phyloP scores from a whole-genome alignment of 164 flowering plant species.

The Santalum album region DNA sequence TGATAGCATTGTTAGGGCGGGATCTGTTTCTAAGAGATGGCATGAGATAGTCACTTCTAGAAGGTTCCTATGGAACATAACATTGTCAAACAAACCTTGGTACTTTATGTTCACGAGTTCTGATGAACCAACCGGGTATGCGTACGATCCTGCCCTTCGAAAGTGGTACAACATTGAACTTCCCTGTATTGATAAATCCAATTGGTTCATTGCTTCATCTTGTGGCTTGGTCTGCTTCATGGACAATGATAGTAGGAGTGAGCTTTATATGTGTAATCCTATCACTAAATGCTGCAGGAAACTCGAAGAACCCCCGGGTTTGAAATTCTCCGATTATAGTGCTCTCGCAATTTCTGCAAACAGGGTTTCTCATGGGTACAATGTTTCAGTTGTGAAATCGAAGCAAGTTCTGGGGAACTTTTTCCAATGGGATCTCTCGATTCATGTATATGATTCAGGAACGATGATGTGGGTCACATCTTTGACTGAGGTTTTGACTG shows the following conservation, averaged over 20 bases:
- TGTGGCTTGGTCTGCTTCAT: slow-evolving; percentile 79
- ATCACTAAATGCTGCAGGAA: slow-evolving; percentile 44
- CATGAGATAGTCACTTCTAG: slow-evolving; percentile 54
- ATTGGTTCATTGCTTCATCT: slow-evolving; percentile 70
- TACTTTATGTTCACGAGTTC: slow-evolving; percentile 88
- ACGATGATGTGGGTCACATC: slow-evolving; percentile 57
- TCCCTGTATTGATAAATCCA: slow-evolving; percentile 54
- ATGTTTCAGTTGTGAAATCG: slow-evolving; percentile 59
- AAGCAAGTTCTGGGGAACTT: slow-evolving; percentile 75
- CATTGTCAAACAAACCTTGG: slow-evolving; percentile 72
- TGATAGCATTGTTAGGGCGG: slow-evolving; percentile 73
- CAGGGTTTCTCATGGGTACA: slow-evolving; percentile 35
- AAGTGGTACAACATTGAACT: slow-evolving; percentile 84
- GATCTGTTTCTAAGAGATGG: slow-evolving; percentile 88
- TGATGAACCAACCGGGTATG: slow-evolving; percentile 72
- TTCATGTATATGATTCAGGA: slow-evolving; percentile 62
- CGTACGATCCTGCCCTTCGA: slow-evolving; percentile 67
- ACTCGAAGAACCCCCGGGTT: slow-evolving; percentile 56
- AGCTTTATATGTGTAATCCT: slow-evolving; percentile 75
- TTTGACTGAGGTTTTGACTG: slow-evolving; percentile 52
- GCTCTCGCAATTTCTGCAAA: slow-evolving; percentile 68
- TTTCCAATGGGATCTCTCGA: slow-evolving; percentile 76
- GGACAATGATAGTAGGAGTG: slow-evolving; percentile 60
- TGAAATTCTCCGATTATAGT: slow-evolving; percentile 62
- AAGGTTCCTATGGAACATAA: slow-evolving; percentile 61